Percentiles rank a stretch among this genome's conserved stretches.
phyloP scores from a whole-genome alignment of 805 yeast genomes.

The Zygosaccharomyces siamensis region DNA sequence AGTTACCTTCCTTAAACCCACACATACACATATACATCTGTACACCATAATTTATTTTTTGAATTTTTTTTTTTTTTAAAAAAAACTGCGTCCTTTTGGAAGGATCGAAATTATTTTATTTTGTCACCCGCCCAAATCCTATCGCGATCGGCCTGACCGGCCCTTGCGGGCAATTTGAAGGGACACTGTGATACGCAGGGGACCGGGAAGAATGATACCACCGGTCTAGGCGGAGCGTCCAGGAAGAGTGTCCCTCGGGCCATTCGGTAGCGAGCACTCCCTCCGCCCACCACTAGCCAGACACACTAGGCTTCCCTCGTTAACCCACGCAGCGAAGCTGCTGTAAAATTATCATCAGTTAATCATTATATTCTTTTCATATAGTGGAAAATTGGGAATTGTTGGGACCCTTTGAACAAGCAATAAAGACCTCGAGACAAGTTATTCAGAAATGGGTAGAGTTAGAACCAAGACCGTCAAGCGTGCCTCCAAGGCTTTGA shows the following conservation, averaged over 20 bases:
- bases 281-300: not conserved
- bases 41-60: not conserved
- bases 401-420: not conserved
- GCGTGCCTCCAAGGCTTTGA: slow-evolving; percentile 99
- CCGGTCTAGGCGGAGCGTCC: not conserved
- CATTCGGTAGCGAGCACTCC: not conserved
- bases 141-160: not conserved
- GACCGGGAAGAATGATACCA: too few relatives aligned
- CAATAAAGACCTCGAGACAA: slow-evolving; percentile 25
- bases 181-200: too few relatives aligned
- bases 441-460: slow-evolving; percentile 60
- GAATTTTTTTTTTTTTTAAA: not conserved
- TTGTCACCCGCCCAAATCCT: not conserved
- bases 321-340: not conserved
- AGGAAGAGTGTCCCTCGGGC: not conserved
- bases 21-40: not conserved
- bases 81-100: not conserved
- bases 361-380: not conserved
- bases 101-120: not conserved
- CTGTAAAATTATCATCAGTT: not conserved
- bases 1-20: not conserved
- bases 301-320: not conserved
- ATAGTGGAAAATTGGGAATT: slow-evolving; percentile 2
- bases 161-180: too few relatives aligned
- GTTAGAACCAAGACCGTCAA: slow-evolving; percentile 99